Base-by-base conservation (phyloP, 148 eudicot genomes). In the Rhododendron mucronatum region DNA sequence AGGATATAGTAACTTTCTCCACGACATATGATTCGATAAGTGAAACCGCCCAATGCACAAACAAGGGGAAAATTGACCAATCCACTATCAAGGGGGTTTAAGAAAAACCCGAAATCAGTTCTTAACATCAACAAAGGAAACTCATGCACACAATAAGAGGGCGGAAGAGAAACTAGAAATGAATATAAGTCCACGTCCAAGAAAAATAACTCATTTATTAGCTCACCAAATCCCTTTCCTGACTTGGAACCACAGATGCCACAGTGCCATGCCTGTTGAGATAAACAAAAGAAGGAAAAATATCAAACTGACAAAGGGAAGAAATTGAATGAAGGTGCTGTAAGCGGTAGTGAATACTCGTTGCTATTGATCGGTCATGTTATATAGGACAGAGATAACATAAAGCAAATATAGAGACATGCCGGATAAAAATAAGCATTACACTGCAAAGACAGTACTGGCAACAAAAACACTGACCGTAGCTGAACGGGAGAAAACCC, bases 181-280 rank as follows among this genome's bases (percentile, higher is more conserved):
- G 33, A 78, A 44, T 41, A 78, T 45, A 45, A 78, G 81, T 21
- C 30, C 51, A 44, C 3, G 13, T 78, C 28, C 45, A 23, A 78
- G 53, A 20, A 44, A 45, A 44, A 78, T 10, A 77, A 78, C n/a
- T 6, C 53, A 44, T 44, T 59, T 61, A 73, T 82, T 78, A 30
- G 74, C 94, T 90, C 89, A 92, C 94, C 94, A 74, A 91, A 91
- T 73, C 94, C 94, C 90, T 84, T 90, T 48, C 88, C 90, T 82
- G 88, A 78, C 67, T 85, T 82, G 10, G 87, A 83, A 88, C 90
- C 85, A 83, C 94, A 92, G 26, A 89, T 76, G 21, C 85, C 89
- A 84, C 94, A 92, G 61, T 47, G 87, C 94, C 92, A 88, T 69
- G 53, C 0, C 82, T 87, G 90, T 89, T 88, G 89, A 84, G 83